phyloP scores from a whole-genome alignment of 257 asterid species.

The Nicotiana sylvestris region DNA sequence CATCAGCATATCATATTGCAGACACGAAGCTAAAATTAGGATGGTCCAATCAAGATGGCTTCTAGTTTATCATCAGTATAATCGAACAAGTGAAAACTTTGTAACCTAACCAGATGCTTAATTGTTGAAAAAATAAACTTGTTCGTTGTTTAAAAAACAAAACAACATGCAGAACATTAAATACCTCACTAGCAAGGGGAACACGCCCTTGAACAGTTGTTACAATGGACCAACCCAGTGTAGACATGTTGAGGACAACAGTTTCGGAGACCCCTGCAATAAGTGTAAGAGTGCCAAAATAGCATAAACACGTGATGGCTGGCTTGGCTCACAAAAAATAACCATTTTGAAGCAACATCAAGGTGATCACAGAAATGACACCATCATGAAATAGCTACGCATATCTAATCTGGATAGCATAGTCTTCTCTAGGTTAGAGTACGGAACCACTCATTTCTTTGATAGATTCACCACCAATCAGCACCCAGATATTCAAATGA shows the following conservation, averaged over 20 bases:
- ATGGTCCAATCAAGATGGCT: not conserved
- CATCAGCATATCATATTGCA: constrained; percentile 2
- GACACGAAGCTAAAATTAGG: not conserved
- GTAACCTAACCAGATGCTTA: constrained; percentile 1
- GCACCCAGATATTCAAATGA: not conserved
- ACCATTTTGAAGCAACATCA: constrained; percentile 1
- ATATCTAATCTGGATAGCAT: not conserved
- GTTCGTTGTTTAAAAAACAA: constrained; percentile 1
- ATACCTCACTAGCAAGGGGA: constrained; percentile 98
- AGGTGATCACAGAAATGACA: not conserved
- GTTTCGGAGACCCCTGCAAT: constrained; percentile 88
- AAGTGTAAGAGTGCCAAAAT: not conserved
- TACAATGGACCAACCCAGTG: constrained; percentile 82
- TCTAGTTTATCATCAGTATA: not conserved
- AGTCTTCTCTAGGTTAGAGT: not conserved
- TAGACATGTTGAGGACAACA: constrained; percentile 91
- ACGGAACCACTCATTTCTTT: not conserved
- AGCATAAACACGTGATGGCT: not conserved
- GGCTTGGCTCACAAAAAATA: not conserved
- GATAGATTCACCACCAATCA: not conserved
- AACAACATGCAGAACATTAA: constrained; percentile 17
- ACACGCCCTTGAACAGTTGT: constrained; percentile 87
- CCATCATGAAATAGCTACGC: not conserved
- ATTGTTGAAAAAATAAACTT: constrained; percentile 7
- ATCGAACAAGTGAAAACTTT: not conserved